Evolutionary conservation across 192 early-diverging fungal species (phyloP).

Genomic region (Podila epigama): DNA sequence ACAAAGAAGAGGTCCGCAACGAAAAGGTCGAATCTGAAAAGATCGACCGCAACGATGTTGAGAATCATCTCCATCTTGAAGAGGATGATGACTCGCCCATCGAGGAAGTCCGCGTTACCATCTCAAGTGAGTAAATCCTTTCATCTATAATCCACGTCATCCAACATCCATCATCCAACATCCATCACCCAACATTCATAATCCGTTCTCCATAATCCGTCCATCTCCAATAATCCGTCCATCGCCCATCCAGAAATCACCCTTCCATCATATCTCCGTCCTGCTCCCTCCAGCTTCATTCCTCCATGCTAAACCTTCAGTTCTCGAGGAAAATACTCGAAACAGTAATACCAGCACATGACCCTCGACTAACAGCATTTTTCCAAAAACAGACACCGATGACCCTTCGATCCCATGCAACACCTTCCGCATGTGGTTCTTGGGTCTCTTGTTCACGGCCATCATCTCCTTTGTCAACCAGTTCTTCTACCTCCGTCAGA

Average conservation of each 20-base stretch:
- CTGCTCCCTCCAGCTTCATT: too few species aligned
- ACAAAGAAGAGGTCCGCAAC: background rate
- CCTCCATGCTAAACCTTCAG: too few species aligned
- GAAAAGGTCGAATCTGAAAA: constrained; percentile 32
- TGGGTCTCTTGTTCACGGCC: constrained; percentile 50
- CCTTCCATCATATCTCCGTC: too few species aligned
- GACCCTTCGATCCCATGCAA: constrained; percentile 55
- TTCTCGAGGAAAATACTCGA: too few species aligned
- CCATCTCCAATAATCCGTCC: background rate
- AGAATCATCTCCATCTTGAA: constrained; percentile 1
- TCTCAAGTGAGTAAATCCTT: constrained; percentile 33
- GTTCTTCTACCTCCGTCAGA: constrained; percentile 60
- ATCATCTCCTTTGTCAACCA: constrained; percentile 58
- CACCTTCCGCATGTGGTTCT: constrained; percentile 60
- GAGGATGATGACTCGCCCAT: constrained; percentile 51
- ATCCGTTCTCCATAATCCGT: background rate
- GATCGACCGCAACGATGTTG: constrained; percentile 16
- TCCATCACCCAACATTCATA: background rate
- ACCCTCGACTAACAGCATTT: background rate
- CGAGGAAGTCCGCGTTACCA: constrained; percentile 51
- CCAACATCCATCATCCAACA: background rate
- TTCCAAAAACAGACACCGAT: constrained; percentile 47
- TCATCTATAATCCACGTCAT: background rate
- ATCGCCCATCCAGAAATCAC: too few species aligned
- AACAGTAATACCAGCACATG: background rate